Evolutionary conservation across 2,329 filamentous ascomycete genomes (phyloP), one percentile per base, ranked within the genome.

Genomic region (Exophiala calicioides): DNA sequence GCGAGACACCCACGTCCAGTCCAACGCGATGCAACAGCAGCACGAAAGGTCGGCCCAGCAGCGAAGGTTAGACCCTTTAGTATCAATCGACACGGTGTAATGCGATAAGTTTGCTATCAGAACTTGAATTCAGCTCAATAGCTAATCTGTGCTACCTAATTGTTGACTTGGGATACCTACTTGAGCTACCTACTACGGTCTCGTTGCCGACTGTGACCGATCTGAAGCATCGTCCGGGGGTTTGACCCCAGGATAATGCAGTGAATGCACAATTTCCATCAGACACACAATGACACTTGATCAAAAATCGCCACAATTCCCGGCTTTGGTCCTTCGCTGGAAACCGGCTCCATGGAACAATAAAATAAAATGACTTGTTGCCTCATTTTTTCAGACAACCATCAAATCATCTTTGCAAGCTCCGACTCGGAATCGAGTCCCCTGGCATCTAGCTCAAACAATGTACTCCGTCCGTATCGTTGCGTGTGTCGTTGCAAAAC

Each of bases 401-500:
- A 32, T 38, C 10, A 37, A 36, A 6, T 13, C 24, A 30, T 13
- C 24, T n/a, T 37, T 23, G 41, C 41, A 44, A 30, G 31, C 23
- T 31, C 41, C 33, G 32, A 37, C 10, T 12, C 38, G 21, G 16
- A 30, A 21, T 43, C 20, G 23, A 26, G 24, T 38, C 8, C 21
- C 23, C 15, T 15, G 26, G 35, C 19, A 21, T 4, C 29, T 16
- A 34, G 19, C 26, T 36, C 35, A 41, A 36, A 24, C 41, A 44
- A 20, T 13, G 23, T 38, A 39, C 32, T 43, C 45, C 45, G 12
- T 39, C 26, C 24, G 35, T 21, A 34, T 36, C 41, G 19, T 41
- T 19, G 40, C 35, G 46, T 45, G 47, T 36, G 31, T 50, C 37
- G 31, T 48, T 43, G 37, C 20, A 44, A 46, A 49, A 43, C 16